These are phyloP conservation scores for Phytopythium oedochilum DNA, from an alignment of 352 stramenopile genomes.

Conservation along the genomic window DNA sequence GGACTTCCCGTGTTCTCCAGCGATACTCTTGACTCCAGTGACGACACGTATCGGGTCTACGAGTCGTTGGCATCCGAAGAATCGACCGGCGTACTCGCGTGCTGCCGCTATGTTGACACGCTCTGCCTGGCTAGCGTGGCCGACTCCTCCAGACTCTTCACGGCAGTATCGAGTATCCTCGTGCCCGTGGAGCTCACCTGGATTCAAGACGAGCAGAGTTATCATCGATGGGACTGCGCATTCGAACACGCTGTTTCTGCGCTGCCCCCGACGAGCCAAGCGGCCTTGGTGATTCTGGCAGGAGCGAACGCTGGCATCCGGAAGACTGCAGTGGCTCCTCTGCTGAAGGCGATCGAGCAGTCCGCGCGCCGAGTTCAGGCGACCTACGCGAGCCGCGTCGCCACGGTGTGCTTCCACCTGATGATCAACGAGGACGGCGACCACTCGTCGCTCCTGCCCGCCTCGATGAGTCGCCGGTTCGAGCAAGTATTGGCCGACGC, in stretches of 20 bases:
- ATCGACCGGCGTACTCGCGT: conserved; percentile 29
- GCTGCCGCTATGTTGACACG: conserved; percentile 56
- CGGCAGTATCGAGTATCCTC: conserved; percentile 44
- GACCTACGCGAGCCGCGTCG: conserved; percentile 13
- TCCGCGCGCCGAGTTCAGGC: conserved; percentile 23
- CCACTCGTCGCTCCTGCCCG: conserved; percentile 5
- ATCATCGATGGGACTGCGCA: conserved; percentile 37
- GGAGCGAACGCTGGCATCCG: conserved; percentile 27
- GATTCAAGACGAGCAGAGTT: conserved; percentile 22
- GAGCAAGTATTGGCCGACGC: conserved; percentile 16
- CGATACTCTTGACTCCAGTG: conserved; percentile 15
- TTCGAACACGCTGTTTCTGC: conserved; percentile 25
- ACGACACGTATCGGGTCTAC: conserved; percentile 22
- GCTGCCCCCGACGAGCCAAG: conserved; percentile 23
- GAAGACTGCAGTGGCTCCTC: conserved; percentile 10
- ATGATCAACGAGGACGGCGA: conserved; percentile 2
- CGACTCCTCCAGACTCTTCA: conserved; percentile 19
- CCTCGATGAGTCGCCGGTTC: conserved; percentile 20
- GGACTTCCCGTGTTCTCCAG: conserved; percentile 16
- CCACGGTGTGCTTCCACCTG: conserved; percentile 21
- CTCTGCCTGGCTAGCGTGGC: conserved; percentile 12
- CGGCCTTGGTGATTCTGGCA: conserved; percentile 35
- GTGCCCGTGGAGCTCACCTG: conserved; percentile 51
- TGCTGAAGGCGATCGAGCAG: conserved; percentile 20
- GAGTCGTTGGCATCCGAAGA: conserved; percentile 11